These are phyloP conservation scores for Chaetomiaceae sp. DNA, from an alignment of 2,329 filamentous ascomycete genomes.

Conservation along the genomic window DNA sequence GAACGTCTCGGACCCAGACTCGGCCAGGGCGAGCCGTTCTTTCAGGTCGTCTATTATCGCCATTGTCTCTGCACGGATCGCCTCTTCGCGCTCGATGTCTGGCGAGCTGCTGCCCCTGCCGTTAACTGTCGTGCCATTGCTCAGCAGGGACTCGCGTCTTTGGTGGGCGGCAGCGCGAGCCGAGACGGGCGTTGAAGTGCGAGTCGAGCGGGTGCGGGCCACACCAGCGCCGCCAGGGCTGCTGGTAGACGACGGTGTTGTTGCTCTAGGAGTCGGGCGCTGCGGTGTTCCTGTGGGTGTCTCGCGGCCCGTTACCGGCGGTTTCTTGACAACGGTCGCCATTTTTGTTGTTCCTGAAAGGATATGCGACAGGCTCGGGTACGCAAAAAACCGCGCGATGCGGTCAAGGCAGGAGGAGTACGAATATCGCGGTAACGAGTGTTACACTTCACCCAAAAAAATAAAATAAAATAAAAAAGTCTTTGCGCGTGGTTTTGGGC, in stretches of 20 bases:
- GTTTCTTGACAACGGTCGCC: slow-evolving; percentile 52
- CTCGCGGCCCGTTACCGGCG: slow-evolving; percentile 45
- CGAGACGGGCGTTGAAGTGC: slow-evolving; percentile 63
- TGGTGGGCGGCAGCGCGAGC: slow-evolving; percentile 66
- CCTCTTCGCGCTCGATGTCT: slow-evolving; percentile 55
- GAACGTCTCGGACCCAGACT: slow-evolving; percentile 70
- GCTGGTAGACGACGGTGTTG: slow-evolving; percentile 45
- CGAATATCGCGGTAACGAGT: not conserved
- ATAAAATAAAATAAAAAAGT: no score
- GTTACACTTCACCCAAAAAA: not conserved
- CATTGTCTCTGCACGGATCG: slow-evolving; percentile 73
- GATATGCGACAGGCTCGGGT: not conserved
- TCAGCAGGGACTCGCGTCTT: slow-evolving; percentile 49
- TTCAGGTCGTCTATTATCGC: slow-evolving; percentile 80
- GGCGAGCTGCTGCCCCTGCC: slow-evolving; percentile 37
- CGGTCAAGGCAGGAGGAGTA: not conserved
- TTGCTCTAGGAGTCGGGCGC: slow-evolving; percentile 39
- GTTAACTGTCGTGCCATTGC: slow-evolving; percentile 35
- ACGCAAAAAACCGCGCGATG: not conserved
- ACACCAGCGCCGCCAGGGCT: slow-evolving; percentile 37
- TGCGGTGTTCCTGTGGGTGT: slow-evolving; percentile 39
- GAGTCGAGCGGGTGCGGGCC: slow-evolving; percentile 60
- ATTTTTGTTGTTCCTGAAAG: slow-evolving; percentile 31
- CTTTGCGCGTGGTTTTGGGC: not conserved
- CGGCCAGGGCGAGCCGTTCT: slow-evolving; percentile 74